Conservation (phyloP, 176 grass and related monocot genomes). For the Aechmea fasciata region DNA sequence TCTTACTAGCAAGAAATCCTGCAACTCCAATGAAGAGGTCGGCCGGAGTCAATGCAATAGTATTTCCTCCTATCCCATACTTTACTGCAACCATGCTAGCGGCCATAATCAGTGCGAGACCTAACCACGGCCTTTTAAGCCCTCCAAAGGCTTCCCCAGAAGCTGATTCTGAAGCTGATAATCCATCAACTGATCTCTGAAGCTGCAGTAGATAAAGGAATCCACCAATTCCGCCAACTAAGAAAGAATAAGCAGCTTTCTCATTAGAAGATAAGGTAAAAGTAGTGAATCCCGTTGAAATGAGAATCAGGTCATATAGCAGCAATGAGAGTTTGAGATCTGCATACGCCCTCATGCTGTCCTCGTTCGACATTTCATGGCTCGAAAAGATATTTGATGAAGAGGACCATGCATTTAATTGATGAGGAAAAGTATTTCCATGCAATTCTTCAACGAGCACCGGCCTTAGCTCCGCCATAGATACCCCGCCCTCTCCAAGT, state of each 20-base stretch:
- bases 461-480: constrained; percentile 57
- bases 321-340: constrained; percentile 81
- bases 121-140: constrained; percentile 63
- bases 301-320: constrained; percentile 56
- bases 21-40: constrained; percentile 54
- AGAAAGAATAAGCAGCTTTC: constrained; percentile 46
- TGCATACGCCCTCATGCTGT: constrained; percentile 61
- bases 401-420: constrained; percentile 28
- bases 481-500: constrained; percentile 58
- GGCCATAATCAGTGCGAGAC: constrained; percentile 41
- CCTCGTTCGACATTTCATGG: constrained; percentile 35
- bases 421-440: constrained; percentile 35
- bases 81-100: constrained; percentile 37
- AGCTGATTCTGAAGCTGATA: constrained; percentile 30
- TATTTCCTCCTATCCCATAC: constrained; percentile 44
- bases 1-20: constrained; percentile 59
- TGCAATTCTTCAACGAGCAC: constrained; percentile 32
- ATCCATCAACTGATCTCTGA: constrained; percentile 67
- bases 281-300: constrained; percentile 51
- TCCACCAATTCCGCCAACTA: constrained; percentile 67
- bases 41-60: constrained; percentile 30
- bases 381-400: constrained; percentile 14
- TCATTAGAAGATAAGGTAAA: constrained; percentile 50
- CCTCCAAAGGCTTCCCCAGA: constrained; percentile 28
- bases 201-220: constrained; percentile 74